Evolutionary conservation across 257 asterid genomes (phyloP), one percentile per base, ranked within the genome.

Genomic region (Penstemon newberryi): DNA sequence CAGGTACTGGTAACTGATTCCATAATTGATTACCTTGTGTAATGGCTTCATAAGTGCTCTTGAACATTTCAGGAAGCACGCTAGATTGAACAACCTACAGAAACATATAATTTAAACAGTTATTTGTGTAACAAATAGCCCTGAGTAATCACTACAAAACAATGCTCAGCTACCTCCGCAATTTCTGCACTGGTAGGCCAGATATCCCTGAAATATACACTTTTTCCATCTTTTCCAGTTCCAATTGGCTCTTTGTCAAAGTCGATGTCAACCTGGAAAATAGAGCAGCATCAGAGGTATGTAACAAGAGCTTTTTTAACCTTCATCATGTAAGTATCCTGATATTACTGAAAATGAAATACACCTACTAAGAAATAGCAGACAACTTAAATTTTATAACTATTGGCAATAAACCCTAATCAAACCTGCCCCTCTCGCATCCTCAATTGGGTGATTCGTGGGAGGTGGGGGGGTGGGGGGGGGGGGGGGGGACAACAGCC

Each of bases 31-130:
- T 92, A 60, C 98, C 98, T 72, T 86, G 55, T n/a, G 97, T 90
- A 70, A 92, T 90, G 66, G 97, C 90, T 69, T 92, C 86, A 47
- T 92, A 92, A 45, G 98, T 90, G 84, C 90, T 90, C 79, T 84
- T 90, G 46, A 90, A 92, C 97, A 92, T 92, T 63, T 90, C 96
- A 18, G 97, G 98, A 60, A 92, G 95, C 46, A 92, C 97, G n/a
- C 92, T 88, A 41, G 98, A 86, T 78, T 88, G 96, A 73, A 92
- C 97, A 65, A 85, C 98, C 97, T 92, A 67, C 58, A 60, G 69
- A 64, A 60, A 19, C 19, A 60, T 12, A 33, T 25, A 0, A 44
- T 47, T 72, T 54, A 37, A 69, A 8, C 68, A 25, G 33, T 50
- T 51, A 61, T 51, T 47, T 25, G 36, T 38, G 40, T 61, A 45